Base-by-base conservation (phyloP, 2,329 filamentous ascomycete species). In the Emmonsia crescens region DNA sequence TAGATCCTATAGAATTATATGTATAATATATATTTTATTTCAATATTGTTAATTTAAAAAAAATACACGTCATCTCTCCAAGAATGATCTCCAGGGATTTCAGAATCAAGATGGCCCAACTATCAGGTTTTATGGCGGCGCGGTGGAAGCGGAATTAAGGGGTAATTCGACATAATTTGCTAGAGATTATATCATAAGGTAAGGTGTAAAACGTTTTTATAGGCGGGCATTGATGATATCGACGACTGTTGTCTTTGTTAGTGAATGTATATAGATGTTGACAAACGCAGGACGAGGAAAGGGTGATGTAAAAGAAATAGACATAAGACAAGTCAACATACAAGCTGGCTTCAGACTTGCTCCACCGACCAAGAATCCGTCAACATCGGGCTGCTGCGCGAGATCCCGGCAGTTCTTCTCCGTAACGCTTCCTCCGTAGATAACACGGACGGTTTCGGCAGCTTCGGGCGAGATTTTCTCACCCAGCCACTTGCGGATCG, bases 351-450 rank as follows among this genome's bases (percentile, higher is more conserved):
- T 97, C 80, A 97, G 85, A 76, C 89, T 94, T 74, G 93, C 93
- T 78, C 93, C 93, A 67, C 93, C 93, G 68, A 97, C 93, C 69
- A 97, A 84, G 87, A 97, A 97, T 63, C 94, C 94, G 77, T 99
- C 94, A 76, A 99, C 96, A 78, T 99, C 94, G 66, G 85, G 76
- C 85, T 97, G 86, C 83, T 91, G 93, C 75, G 89, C 86, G 71
- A 99, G 84, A 67, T 97, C 93, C 73, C 82, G 85, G 83, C 90
- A 95, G 86, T 99, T 99, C 89, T 96, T 96, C 84, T 96, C 94
- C 75, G 83, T 95, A 72, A 99, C 94, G 71, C 89, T 94, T 74
- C 94, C 94, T 68, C 94, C 94, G 79, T 99, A 99, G 74, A 99
- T 87, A 75, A 99, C 90, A 71, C 94, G 86, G 65, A 92, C 96